A percentile compares a stretch with the other conserved stretches of the same genome.
Evolutionary conservation across 1,284 basidiomycete species (phyloP).

Genomic region (Malassezia yamatoensis): DNA sequence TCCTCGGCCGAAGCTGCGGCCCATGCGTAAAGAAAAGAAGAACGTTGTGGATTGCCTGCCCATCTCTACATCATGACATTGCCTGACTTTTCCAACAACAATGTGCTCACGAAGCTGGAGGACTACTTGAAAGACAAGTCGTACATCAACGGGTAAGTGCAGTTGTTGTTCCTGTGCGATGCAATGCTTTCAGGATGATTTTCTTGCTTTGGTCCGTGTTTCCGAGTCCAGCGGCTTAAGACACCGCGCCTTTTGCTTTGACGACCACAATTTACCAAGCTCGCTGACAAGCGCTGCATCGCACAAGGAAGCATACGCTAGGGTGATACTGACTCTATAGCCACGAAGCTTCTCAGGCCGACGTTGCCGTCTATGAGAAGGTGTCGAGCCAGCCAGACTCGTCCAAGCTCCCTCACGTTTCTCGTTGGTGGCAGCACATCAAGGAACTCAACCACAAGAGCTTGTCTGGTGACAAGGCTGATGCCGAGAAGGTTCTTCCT

Average conservation of each 20-base stretch:
- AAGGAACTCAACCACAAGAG: slow-evolving; percentile 41
- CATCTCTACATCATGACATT: slow-evolving; percentile 33
- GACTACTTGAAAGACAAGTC: slow-evolving; percentile 38
- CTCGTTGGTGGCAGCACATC: slow-evolving; percentile 72
- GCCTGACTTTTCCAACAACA: slow-evolving; percentile 42
- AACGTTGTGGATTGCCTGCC: not conserved
- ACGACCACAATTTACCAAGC: slow-evolving; percentile 45
- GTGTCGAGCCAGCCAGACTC: slow-evolving; percentile 57
- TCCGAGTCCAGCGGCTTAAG: slow-evolving; percentile 49
- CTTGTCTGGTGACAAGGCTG: slow-evolving; percentile 42
- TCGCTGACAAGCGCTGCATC: slow-evolving; percentile 25
- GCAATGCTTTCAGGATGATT: slow-evolving; percentile 31
- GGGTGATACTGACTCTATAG: slow-evolving; percentile 51
- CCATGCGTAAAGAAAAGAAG: slow-evolving; percentile 6
- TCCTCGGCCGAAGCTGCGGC: slow-evolving; percentile 9
- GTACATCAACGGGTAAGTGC: slow-evolving; percentile 46
- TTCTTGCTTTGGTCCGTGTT: slow-evolving; percentile 49
- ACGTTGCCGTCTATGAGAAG: slow-evolving; percentile 81
- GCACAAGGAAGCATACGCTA: slow-evolving; percentile 3
- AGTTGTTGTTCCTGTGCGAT: not conserved
- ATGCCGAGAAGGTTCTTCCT: slow-evolving; percentile 34
- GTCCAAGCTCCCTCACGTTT: slow-evolving; percentile 63
- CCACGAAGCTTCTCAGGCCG: slow-evolving; percentile 88
- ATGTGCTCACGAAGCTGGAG: slow-evolving; percentile 37
- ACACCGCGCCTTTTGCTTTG: slow-evolving; percentile 47